Evolutionary conservation across 2,329 filamentous ascomycete species (phyloP).

Genomic region (Trichophyton mentagrophytes): DNA sequence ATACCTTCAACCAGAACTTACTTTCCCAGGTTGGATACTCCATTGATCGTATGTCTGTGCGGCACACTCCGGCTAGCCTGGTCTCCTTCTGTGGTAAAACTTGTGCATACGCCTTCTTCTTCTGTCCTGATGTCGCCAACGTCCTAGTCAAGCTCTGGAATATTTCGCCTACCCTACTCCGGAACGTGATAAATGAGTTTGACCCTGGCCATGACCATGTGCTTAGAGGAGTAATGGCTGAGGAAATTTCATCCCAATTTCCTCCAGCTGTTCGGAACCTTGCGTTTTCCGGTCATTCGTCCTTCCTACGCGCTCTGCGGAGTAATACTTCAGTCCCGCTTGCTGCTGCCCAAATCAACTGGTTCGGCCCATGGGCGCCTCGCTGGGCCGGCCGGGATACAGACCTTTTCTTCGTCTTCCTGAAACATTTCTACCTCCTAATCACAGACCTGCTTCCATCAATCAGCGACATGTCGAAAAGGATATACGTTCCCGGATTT

Average conservation of each 20-base stretch:
- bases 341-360: slow-evolving; percentile 59
- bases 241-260: slow-evolving; percentile 56
- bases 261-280: slow-evolving; percentile 52
- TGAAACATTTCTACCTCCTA: slow-evolving; percentile 74
- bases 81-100: slow-evolving; percentile 84
- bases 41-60: slow-evolving; percentile 76
- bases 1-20: slow-evolving; percentile 72
- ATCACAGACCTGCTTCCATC: slow-evolving; percentile 57
- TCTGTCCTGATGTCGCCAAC: slow-evolving; percentile 74
- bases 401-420: slow-evolving; percentile 82
- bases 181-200: slow-evolving; percentile 58
- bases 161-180: slow-evolving; percentile 53
- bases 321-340: slow-evolving; percentile 55
- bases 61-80: slow-evolving; percentile 56
- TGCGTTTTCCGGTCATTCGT: slow-evolving; percentile 50
- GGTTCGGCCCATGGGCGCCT: slow-evolving; percentile 73
- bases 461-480: slow-evolving; percentile 41
- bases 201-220: slow-evolving; percentile 45
- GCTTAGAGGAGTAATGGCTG: slow-evolving; percentile 39
- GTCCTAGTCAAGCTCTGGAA: slow-evolving; percentile 73
- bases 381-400: slow-evolving; percentile 80
- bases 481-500: slow-evolving; percentile 59
- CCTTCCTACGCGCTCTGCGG: slow-evolving; percentile 47
- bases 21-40: slow-evolving; percentile 72
- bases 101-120: slow-evolving; percentile 86